Evolutionary conservation across 306 rosid species (phyloP).

Genomic region (Lupinus albus): DNA sequence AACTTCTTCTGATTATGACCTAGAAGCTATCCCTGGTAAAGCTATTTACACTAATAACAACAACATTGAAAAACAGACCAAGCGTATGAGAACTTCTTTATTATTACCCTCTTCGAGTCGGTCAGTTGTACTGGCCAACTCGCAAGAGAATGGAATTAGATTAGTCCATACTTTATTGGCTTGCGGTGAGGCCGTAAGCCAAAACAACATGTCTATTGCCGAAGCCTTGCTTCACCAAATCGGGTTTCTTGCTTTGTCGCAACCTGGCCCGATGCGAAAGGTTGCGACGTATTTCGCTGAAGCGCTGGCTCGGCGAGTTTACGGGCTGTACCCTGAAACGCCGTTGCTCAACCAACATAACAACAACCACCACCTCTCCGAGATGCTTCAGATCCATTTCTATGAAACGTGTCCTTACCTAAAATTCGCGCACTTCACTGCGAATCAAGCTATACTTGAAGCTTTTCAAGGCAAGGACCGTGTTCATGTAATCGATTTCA

Average conservation of each 20-base stretch:
- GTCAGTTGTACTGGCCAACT: slow-evolving; percentile 60
- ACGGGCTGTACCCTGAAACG: slow-evolving; percentile 52
- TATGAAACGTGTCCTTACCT: slow-evolving; percentile 88
- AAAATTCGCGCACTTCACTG: slow-evolving; percentile 92
- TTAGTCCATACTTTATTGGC: slow-evolving; percentile 80
- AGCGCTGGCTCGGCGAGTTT: slow-evolving; percentile 76
- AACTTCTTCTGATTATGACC: slow-evolving; percentile 64
- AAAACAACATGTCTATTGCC: slow-evolving; percentile 56
- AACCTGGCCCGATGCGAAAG: slow-evolving; percentile 88
- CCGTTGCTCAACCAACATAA: slow-evolving; percentile 55
- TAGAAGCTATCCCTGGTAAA: slow-evolving; percentile 71
- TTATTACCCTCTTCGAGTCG: slow-evolving; percentile 42
- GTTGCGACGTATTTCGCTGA: slow-evolving; percentile 91
- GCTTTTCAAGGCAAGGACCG: slow-evolving; percentile 74
- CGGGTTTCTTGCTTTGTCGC: slow-evolving; percentile 68
- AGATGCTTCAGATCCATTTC: slow-evolving; percentile 76
- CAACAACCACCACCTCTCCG: slow-evolving; percentile 52
- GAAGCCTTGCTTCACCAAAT: slow-evolving; percentile 82
- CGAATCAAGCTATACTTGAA: slow-evolving; percentile 89
- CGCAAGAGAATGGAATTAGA: slow-evolving; percentile 84
- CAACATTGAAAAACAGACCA: no score
- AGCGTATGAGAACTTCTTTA: no score
- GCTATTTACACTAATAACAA: slow-evolving; percentile 46
- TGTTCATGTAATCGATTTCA: slow-evolving; percentile 87
- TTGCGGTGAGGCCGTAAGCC: slow-evolving; percentile 87